These are phyloP conservation scores for Wickerhamomyces rabaulensis DNA, from an alignment of 805 yeast genomes.

Conservation along the genomic window DNA sequence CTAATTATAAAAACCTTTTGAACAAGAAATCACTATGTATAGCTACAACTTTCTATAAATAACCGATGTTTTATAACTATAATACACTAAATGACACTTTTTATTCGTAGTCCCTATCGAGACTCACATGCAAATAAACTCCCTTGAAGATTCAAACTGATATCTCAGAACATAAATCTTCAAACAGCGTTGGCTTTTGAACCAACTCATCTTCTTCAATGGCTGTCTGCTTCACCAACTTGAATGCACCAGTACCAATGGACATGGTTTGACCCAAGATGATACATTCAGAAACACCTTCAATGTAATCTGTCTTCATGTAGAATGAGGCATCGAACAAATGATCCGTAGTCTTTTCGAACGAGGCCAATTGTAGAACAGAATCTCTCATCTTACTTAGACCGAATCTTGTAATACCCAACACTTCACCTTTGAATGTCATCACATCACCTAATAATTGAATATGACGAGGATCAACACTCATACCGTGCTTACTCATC, in stretches of 20 bases:
- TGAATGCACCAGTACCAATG: constrained; percentile 96
- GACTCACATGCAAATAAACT: neutral
- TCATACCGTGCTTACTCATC: constrained; percentile 99
- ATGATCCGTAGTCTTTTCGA: constrained; percentile 98
- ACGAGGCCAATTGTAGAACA: constrained; percentile 92
- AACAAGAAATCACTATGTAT: too few relatives aligned
- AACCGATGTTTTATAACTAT: neutral
- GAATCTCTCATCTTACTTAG: constrained; percentile 98
- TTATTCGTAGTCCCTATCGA: neutral
- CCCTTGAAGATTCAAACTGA: constrained; percentile 2
- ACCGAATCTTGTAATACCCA: constrained; percentile 98
- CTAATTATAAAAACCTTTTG: too few relatives aligned
- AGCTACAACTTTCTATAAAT: neutral
- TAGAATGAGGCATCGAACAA: constrained; percentile 96
- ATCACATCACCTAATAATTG: constrained; percentile 96
- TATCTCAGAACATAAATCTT: constrained; percentile 28
- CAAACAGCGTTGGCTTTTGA: constrained; percentile 42
- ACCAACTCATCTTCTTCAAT: constrained; percentile 38
- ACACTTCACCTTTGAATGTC: constrained; percentile 97
- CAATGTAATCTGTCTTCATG: constrained; percentile 92
- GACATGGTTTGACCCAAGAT: constrained; percentile 97
- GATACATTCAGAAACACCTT: constrained; percentile 97
- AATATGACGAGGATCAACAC: constrained; percentile 98
- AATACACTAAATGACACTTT: constrained; percentile 3
- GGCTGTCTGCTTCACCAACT: constrained; percentile 60